Conservation (phyloP, 345 rosid species). For the Toxicodendron radicans region DNA sequence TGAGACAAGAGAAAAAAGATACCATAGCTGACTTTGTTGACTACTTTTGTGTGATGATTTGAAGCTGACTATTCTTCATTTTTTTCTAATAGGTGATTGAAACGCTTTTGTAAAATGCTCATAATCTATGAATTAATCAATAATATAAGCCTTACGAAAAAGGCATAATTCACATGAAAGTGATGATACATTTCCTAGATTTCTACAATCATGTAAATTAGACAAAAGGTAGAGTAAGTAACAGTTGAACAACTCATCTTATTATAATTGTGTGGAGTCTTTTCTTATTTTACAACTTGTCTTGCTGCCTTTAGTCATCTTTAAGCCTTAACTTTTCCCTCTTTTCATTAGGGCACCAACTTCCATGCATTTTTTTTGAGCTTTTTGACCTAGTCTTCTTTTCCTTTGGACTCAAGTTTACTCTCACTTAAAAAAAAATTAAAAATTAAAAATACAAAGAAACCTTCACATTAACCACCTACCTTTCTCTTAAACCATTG, state of each 20-base stretch:
- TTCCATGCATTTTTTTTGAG: slow-evolving; percentile 31
- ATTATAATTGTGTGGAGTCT: neutral
- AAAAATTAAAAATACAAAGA: no score
- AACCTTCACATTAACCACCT: no score
- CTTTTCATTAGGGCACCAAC: slow-evolving; percentile 34
- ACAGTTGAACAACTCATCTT: neutral
- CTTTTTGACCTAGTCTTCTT: slow-evolving; percentile 40
- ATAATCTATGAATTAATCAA: slow-evolving; percentile 3
- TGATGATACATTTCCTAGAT: slow-evolving; percentile 27
- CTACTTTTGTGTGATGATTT: slow-evolving; percentile 12
- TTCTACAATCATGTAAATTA: slow-evolving; percentile 26
- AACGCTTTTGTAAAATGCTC: neutral
- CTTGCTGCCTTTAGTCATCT: slow-evolving; percentile 28
- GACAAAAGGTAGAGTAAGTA: slow-evolving; percentile 2
- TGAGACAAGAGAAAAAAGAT: neutral
- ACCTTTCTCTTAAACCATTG: neutral
- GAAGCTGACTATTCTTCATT: neutral
- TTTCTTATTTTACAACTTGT: slow-evolving; percentile 14
- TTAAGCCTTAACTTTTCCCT: slow-evolving; percentile 13
- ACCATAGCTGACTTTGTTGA: neutral
- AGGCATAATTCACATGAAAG: slow-evolving; percentile 29
- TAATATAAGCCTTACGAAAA: neutral
- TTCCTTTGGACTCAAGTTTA: slow-evolving; percentile 31
- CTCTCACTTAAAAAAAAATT: neutral
- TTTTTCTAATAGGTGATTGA: neutral